These are phyloP conservation scores for Cornus controversa DNA, from an alignment of 148 eudicot species.

Conservation along the genomic window DNA sequence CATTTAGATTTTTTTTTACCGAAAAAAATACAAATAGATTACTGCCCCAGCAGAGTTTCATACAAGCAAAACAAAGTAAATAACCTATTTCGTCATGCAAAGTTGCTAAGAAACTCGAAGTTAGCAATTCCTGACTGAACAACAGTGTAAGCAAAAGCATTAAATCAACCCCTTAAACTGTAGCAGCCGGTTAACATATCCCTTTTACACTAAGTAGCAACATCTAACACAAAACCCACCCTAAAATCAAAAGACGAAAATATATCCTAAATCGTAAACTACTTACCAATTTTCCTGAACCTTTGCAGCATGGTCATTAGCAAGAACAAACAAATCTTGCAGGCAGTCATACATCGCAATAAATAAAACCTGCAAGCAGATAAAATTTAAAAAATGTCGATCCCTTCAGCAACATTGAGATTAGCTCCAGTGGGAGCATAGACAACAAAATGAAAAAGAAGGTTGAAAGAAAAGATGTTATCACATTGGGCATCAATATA, in stretches of 20 bases:
- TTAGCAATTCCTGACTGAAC: not conserved
- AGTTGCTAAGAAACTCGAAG: constrained; percentile 2
- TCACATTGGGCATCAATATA: constrained; percentile 95
- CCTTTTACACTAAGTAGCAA: too few relatives aligned
- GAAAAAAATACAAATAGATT: constrained; percentile 18
- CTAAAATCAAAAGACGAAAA: not conserved
- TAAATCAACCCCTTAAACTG: not conserved
- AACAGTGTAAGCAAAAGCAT: not conserved
- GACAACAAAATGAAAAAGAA: constrained; percentile 4
- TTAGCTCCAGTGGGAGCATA: not conserved
- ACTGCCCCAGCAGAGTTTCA: not conserved
- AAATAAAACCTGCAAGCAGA: constrained; percentile 60
- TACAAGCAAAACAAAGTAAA: not conserved
- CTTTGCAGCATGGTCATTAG: constrained; percentile 79
- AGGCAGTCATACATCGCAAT: constrained; percentile 83
- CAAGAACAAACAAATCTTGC: constrained; percentile 75
- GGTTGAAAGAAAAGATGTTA: constrained; percentile 9
- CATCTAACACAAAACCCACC: not conserved
- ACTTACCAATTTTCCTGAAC: constrained; percentile 96
- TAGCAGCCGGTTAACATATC: too few relatives aligned
- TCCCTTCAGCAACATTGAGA: too few relatives aligned
- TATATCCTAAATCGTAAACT: not conserved
- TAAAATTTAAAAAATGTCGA: not conserved
- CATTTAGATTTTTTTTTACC: too few relatives aligned
- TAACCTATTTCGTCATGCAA: not conserved